A percentile compares a stretch with the other conserved stretches of the same genome.
phyloP scores from a whole-genome alignment of 305 asterid genomes.

The Fraxinus ornus region DNA sequence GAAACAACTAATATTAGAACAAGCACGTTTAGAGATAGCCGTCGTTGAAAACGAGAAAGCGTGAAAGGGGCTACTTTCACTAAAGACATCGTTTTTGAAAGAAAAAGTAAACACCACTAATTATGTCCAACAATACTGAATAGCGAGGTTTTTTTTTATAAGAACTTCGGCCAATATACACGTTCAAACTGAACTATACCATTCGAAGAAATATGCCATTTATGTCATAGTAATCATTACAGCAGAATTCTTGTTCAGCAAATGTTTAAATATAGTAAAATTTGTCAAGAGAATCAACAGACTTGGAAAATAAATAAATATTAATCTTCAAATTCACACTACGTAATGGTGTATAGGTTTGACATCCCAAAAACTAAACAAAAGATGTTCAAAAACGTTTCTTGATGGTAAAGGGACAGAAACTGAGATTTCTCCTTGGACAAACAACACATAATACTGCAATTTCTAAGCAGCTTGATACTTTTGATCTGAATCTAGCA shows the following conservation, averaged over 20 bases:
- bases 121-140: background rate
- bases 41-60: background rate
- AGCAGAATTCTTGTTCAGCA: constrained; percentile 22
- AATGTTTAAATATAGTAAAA: constrained; percentile 13
- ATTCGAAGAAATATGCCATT: background rate
- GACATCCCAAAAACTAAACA: constrained; percentile 25
- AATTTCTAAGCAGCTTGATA: background rate
- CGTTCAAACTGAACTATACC: constrained; percentile 3
- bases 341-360: constrained; percentile 18
- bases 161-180: background rate
- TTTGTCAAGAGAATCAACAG: background rate
- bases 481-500: background rate
- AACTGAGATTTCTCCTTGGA: background rate
- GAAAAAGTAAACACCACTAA: background rate
- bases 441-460: background rate
- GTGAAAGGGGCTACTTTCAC: background rate
- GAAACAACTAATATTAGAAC: background rate
- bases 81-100: background rate
- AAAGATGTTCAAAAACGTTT: background rate
- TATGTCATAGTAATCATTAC: constrained; percentile 28
- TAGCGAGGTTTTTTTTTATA: background rate
- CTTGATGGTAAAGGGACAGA: background rate
- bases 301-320: background rate
- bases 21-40: background rate
- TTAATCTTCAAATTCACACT: constrained; percentile 6